A percentile compares a stretch with the other conserved stretches of the same genome.
These are phyloP conservation scores for Aphanocladium album DNA, from an alignment of 2,329 filamentous ascomycete species.

Conservation along the genomic window DNA sequence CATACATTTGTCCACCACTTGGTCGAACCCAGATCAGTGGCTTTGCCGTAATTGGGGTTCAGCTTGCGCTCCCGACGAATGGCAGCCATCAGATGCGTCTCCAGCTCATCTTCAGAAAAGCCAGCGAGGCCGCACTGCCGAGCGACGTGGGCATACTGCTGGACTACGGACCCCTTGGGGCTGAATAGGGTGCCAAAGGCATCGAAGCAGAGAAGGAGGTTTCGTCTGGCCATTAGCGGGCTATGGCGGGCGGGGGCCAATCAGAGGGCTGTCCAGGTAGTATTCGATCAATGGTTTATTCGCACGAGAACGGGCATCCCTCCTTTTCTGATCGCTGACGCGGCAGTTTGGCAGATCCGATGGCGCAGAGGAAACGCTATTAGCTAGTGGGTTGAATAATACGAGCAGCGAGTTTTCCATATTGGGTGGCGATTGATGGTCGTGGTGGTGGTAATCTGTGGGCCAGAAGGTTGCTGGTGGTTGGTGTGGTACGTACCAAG, in stretches of 20 bases:
- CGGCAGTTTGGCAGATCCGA: background rate
- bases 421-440: background rate
- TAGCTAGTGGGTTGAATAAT: background rate
- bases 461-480: background rate
- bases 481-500: background rate
- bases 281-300: background rate
- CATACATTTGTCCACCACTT: constrained; percentile 57
- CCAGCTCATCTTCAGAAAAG: constrained; percentile 37
- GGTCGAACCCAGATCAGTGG: constrained; percentile 43
- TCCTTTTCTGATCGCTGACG: background rate
- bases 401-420: no score
- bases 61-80: constrained; percentile 41
- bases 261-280: background rate
- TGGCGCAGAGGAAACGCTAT: background rate
- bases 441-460: background rate
- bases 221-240: constrained; percentile 22
- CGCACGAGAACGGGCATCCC: background rate
- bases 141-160: constrained; percentile 51
- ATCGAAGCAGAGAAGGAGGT: constrained; percentile 57
- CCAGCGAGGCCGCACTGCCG: constrained; percentile 41
- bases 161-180: constrained; percentile 43
- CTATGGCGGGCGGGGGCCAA: background rate
- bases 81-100: constrained; percentile 31
- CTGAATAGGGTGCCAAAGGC: constrained; percentile 61
- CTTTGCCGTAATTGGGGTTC: constrained; percentile 57